These are phyloP conservation scores for Saccharomycopsis synnaedendra DNA, from an alignment of 805 yeast genomes.

Conservation along the genomic window DNA sequence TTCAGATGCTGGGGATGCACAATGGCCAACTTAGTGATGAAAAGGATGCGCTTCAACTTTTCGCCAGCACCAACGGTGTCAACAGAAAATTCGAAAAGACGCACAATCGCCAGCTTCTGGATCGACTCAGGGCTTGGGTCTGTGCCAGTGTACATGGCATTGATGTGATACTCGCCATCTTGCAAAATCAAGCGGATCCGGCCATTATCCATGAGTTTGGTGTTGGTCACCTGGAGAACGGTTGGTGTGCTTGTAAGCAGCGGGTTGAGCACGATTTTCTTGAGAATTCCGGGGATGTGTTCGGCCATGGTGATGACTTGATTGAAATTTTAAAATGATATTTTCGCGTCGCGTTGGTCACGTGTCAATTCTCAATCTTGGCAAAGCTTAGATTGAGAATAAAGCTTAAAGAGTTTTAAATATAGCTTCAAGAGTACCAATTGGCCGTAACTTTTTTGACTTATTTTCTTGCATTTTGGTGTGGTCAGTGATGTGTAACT, in stretches of 20 bases:
- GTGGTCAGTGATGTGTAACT: too few species aligned
- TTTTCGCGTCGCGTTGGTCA: too few species aligned
- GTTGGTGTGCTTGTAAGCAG: too few species aligned
- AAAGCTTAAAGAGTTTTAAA: too few species aligned
- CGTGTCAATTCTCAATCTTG: too few species aligned
- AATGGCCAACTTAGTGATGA: constrained; percentile 6
- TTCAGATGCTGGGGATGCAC: neutral
- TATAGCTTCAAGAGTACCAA: too few species aligned
- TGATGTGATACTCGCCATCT: constrained; percentile 40
- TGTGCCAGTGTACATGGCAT: constrained; percentile 35
- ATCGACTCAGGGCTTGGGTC: constrained; percentile 30
- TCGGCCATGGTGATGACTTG: too few species aligned
- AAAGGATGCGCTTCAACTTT: constrained; percentile 22
- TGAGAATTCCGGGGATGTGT: constrained; percentile 3
- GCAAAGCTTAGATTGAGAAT: too few species aligned
- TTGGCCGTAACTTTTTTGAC: too few species aligned
- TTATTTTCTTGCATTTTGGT: too few species aligned
- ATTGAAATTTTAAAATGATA: too few species aligned
- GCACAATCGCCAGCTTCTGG: constrained; percentile 32
- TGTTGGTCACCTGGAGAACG: constrained; percentile 26
- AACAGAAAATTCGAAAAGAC: constrained; percentile 29
- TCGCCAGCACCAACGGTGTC: constrained; percentile 26
- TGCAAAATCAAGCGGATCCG: constrained; percentile 36
- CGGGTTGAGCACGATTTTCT: too few species aligned
- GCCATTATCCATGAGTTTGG: constrained; percentile 29